A percentile compares a stretch with the other conserved stretches of the same genome.
Conservation (phyloP, 2,329 filamentous ascomycete genomes). For the Neonectria coccinea region DNA sequence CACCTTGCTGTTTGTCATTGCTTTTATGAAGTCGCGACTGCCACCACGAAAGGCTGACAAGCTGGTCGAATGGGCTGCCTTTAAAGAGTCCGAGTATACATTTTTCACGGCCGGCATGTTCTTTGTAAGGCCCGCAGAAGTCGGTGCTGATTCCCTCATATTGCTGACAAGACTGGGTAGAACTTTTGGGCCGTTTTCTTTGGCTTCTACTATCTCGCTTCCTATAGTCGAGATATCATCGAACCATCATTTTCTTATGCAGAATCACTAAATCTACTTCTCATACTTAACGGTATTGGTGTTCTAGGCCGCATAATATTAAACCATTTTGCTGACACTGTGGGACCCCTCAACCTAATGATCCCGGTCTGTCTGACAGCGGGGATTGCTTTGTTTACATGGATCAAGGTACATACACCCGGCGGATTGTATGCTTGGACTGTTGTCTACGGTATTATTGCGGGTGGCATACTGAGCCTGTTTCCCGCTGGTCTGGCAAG, state of each 20-base stretch:
- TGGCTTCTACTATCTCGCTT: slow-evolving; percentile 16
- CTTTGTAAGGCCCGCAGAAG: slow-evolving; percentile 1
- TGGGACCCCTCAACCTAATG: slow-evolving; percentile 6
- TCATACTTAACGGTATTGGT: slow-evolving; percentile 14
- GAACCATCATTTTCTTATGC: neutral
- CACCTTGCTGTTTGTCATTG: slow-evolving; percentile 1
- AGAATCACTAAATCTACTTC: slow-evolving; percentile 13
- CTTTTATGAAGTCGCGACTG: slow-evolving; percentile 6
- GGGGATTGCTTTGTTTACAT: slow-evolving; percentile 6
- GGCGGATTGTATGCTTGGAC: slow-evolving; percentile 10
- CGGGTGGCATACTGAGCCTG: slow-evolving; percentile 12
- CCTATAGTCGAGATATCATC: neutral
- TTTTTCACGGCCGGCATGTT: slow-evolving; percentile 11
- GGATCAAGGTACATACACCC: slow-evolving; percentile 14
- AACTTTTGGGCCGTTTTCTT: slow-evolving; percentile 16
- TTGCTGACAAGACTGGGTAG: neutral
- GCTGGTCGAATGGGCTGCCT: slow-evolving; percentile 15
- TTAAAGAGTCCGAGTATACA: slow-evolving; percentile 12
- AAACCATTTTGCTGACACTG: slow-evolving; percentile 17
- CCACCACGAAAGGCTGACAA: slow-evolving; percentile 9
- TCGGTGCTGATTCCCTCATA: neutral
- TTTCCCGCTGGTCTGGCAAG: slow-evolving; percentile 6
- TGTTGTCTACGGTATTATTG: slow-evolving; percentile 13
- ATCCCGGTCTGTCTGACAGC: slow-evolving; percentile 3
- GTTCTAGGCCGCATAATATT: slow-evolving; percentile 2